Evolutionary conservation across 192 early-diverging fungal species (phyloP), one percentile per base, ranked within the genome.

Genomic region (Funneliformis mosseae): DNA sequence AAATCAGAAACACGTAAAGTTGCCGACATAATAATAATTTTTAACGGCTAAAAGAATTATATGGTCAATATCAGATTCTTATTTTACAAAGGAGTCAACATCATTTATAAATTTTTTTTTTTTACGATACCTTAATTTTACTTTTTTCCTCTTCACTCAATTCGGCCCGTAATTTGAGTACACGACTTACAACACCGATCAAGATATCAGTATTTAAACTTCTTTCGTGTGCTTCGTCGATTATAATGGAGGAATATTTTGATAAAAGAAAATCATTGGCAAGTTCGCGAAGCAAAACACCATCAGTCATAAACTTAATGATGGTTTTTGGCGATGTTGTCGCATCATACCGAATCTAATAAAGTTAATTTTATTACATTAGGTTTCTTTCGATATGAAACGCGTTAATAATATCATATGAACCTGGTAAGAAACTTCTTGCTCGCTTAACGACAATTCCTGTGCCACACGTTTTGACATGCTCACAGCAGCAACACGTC

Each of bases 271-370:
- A 85, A 81, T 98, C 98, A 43, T 83, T 85, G 21, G 93, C 88
- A 60, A 99, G 88, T 84, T 99, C 98, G 48, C 97, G 92, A 62
- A 99, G 89, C 74, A 99, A 85, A 79, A 99, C 96, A 88, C 98
- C 98, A 85, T 99, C 98, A 8, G 98, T 99, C 97, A 99, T 98
- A 78, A 99, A 99, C 87, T 99, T 98, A 78, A 99, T 94, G 21
- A 95, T 88, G 6, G 97, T 98, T 10, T 90, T 85, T 2, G 86
- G 68, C 0, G 90, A 91, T 2, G 91, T 91, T 1, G 92, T 94
- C 7, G 92, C 90, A 82, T 99, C 98, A 77, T 97, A 99, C 60
- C 98, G 93, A 64, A 99, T 93, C 87, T 94, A 77, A 85, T 82
- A 46, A 92, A 23, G 41, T 45, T 18, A 38, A 60, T 48, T 14